Evolutionary conservation across 306 rosid species (phyloP).

Genomic region (Cicer bijugum): DNA sequence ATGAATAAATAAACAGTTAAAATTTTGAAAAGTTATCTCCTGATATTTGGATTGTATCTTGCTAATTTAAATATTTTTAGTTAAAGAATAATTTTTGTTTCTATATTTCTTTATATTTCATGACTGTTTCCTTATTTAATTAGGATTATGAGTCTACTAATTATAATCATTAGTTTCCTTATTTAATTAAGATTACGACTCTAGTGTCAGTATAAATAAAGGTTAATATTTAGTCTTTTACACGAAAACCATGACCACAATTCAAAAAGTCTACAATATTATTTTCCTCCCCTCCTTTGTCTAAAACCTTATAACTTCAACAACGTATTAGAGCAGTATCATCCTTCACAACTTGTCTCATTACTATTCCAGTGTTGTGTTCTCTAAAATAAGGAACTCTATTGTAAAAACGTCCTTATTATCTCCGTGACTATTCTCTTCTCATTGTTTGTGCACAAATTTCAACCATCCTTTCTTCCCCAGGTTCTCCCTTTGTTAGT

Average conservation of each 20-base stretch:
- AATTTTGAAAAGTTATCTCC: conserved; percentile 3
- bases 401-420: no score
- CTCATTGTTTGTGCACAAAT: no score
- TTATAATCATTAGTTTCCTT: conserved; percentile 1
- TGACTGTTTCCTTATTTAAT: neutral
- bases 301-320: neutral
- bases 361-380: no score
- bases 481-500: no score
- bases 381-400: no score
- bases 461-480: no score
- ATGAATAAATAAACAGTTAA: conserved; percentile 8
- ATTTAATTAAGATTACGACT: neutral
- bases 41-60: neutral
- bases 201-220: neutral
- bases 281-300: neutral
- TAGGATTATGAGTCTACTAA: neutral
- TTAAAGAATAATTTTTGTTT: neutral
- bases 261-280: neutral
- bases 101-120: conserved; percentile 1
- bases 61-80: neutral
- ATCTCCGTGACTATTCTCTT: no score
- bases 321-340: neutral
- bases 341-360: no score
- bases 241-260: neutral
- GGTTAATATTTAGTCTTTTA: neutral